Base-by-base conservation (phyloP, 805 yeast genomes). In the Clavispora santaluciae region DNA sequence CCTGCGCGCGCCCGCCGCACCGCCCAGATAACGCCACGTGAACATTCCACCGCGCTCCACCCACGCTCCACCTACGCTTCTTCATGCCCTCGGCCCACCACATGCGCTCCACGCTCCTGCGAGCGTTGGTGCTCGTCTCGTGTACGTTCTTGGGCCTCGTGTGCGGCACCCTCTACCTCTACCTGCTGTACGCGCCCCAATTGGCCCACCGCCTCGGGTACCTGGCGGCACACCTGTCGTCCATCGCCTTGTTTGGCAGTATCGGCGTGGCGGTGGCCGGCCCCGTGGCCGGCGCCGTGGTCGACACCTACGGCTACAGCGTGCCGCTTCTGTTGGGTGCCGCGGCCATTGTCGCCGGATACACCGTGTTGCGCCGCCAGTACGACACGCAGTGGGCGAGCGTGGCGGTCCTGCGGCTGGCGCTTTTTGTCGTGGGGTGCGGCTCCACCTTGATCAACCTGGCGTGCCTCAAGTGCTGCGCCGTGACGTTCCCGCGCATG, bases 171-270 rank as follows among this genome's bases (percentile, higher is more conserved):
- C 65, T 83, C 52, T 86, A 86, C 60, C 64, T 85, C 35, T 86
- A 80, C 61, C 79, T 86, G 7, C 86, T 87, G 1, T 86, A 79
- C 57, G 82, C 88, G 28, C 91, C 95, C 0, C 93, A 86, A 56
- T 68, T 84, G 40, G 86, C 89, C 1, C 60, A 59, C 22, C 68
- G 70, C 38, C 69, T 86, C 39, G 62, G 63, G 16, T 77, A 86
- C 50, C 56, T 77, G 1, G 87, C 86, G 2, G 70, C 86, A 0
- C 74, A 81, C 39, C 69, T 85, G 4, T 78, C 89, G 4, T 55
- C 71, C 22, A 72, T 85, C 3, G 90, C 88, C 2, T 73, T 83
- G 53, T 57, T 74, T 6, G 95, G 91, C 1, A 76, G 82, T 24
- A 61, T 84, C 28, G 88, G 90, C 0, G 70, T 82, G 3, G 66